Percentiles rank a stretch among this genome's conserved stretches.
Conservation (phyloP, 2,329 filamentous ascomycete species). For the Alternaria arbusti region DNA sequence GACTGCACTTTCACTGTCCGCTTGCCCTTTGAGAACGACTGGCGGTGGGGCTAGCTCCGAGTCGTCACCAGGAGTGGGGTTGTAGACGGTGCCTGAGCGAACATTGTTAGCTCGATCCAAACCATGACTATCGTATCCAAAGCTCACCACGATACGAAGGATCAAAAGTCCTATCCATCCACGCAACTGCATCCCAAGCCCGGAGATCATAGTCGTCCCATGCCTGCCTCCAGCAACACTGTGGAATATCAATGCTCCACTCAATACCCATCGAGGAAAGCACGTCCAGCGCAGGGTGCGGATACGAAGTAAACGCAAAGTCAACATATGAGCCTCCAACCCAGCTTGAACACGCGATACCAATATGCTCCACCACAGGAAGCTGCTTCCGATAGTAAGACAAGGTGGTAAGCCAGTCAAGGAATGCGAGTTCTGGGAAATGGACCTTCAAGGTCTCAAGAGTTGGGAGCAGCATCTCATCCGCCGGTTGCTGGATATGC, state of each 20-base stretch:
- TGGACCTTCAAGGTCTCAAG: not conserved
- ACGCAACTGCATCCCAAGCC: not conserved
- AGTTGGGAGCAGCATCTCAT: not conserved
- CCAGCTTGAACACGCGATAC: not conserved
- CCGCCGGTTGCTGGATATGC: not conserved
- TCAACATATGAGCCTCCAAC: not conserved
- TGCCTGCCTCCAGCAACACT: not conserved
- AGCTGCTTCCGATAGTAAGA: not conserved
- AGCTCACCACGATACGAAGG: not conserved
- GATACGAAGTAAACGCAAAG: not conserved
- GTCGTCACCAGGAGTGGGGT: not conserved
- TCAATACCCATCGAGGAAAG: not conserved
- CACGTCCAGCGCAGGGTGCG: not conserved
- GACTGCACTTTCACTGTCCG: not conserved
- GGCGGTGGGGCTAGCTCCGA: not conserved
- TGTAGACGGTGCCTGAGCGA: not conserved
- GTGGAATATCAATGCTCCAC: not conserved
- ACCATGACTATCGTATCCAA: rapidly evolving
- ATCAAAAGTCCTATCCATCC: not conserved
- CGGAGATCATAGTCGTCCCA: not conserved
- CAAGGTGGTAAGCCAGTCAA: not conserved
- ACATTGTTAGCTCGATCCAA: not conserved
- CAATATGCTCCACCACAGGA: not conserved
- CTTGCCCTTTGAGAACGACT: not conserved
- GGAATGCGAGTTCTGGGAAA: not conserved